These are phyloP conservation scores for Trichoderma reesei DNA, from an alignment of 495 filamentous ascomycete genomes.

Conservation along the genomic window DNA sequence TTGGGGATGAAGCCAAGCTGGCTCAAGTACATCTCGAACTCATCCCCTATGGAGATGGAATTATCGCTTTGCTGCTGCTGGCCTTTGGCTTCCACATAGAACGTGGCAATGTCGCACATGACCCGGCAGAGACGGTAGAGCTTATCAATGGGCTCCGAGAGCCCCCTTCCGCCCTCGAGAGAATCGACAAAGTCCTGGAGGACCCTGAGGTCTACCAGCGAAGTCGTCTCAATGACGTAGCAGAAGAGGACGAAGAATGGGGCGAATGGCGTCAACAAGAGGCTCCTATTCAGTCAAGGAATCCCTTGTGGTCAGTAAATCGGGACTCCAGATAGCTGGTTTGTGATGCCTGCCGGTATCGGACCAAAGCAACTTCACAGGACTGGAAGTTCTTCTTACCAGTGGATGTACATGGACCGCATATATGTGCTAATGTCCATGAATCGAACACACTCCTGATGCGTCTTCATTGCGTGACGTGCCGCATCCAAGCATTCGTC, in stretches of 20 bases:
- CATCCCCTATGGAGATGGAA: constrained; percentile 42
- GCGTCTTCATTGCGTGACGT: constrained; percentile 41
- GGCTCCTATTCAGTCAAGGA: constrained; percentile 33
- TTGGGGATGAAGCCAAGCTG: constrained; percentile 52
- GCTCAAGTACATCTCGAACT: constrained; percentile 56
- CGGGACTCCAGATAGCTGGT: too few relatives aligned
- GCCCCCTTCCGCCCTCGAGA: constrained; percentile 38
- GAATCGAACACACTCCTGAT: constrained; percentile 44
- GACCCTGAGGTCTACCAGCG: constrained; percentile 37
- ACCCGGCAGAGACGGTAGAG: constrained; percentile 52
- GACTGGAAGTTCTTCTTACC: constrained; percentile 29
- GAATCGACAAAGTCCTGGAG: constrained; percentile 50
- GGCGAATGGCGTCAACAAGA: constrained; percentile 56
- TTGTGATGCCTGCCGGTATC: too few relatives aligned
- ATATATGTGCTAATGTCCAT: constrained; percentile 34
- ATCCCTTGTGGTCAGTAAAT: too few relatives aligned
- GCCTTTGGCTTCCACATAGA: constrained; percentile 52
- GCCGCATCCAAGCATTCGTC: constrained; percentile 52
- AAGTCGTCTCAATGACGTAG: constrained; percentile 47
- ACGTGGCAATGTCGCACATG: constrained; percentile 48
- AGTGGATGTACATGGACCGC: constrained; percentile 52
- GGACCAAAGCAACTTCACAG: too few relatives aligned
- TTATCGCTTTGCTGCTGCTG: constrained; percentile 37
- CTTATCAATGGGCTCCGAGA: constrained; percentile 48
- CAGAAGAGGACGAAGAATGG: constrained; percentile 65